Percentiles rank a stretch among this genome's conserved stretches.
These are phyloP conservation scores for Ophiostoma tasmaniense DNA, from an alignment of 2,329 filamentous ascomycete genomes.

Conservation along the genomic window DNA sequence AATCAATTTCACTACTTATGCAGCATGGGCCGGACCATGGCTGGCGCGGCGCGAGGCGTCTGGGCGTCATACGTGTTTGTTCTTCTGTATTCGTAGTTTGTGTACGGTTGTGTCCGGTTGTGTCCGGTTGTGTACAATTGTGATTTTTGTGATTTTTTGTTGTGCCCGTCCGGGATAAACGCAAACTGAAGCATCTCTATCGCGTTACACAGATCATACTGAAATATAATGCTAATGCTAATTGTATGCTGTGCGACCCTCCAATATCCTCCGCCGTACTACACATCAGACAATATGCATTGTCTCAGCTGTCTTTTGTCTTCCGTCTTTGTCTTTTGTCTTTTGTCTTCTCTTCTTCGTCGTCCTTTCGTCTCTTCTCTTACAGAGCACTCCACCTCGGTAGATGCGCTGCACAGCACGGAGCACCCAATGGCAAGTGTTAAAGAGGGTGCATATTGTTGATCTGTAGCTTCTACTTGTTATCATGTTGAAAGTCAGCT, in stretches of 20 bases:
- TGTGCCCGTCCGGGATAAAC: too few species aligned
- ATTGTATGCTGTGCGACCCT: background rate
- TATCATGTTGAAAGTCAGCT: too few species aligned
- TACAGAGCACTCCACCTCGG: background rate
- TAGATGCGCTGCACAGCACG: slow-evolving; percentile 14
- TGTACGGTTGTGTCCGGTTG: too few species aligned
- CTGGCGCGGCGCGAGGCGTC: background rate
- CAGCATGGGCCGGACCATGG: background rate
- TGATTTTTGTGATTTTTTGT: too few species aligned
- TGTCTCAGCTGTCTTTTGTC: background rate
- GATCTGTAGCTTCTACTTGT: too few species aligned
- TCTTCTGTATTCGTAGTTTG: background rate
- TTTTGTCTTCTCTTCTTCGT: background rate
- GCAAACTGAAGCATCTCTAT: background rate
- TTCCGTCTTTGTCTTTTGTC: background rate
- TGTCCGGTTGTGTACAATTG: too few species aligned
- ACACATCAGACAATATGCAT: slow-evolving; percentile 7
- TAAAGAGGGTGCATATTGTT: slow-evolving; percentile 3
- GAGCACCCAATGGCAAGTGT: slow-evolving; percentile 9
- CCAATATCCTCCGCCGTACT: background rate
- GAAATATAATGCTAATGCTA: background rate
- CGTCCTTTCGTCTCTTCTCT: too few species aligned
- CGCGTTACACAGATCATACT: background rate
- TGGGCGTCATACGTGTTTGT: background rate
- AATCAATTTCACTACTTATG: too few species aligned